Conservation (phyloP, 164 flowering plant species). For the Platanus orientalis region DNA sequence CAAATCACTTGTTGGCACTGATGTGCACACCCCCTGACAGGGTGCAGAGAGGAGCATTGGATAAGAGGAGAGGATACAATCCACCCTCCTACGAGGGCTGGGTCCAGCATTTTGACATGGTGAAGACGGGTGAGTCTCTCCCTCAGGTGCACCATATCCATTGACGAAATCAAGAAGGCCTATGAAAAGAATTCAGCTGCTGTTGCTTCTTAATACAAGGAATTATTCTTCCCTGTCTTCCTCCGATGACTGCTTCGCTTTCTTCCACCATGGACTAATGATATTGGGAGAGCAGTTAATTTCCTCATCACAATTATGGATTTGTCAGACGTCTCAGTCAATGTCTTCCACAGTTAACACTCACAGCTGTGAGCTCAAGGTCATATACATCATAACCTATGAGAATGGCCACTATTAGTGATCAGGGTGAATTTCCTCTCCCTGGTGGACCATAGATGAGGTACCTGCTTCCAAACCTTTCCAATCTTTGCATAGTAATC, state of each 20-base stretch:
- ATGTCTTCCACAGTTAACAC: slow-evolving; percentile 48
- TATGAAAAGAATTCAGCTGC: slow-evolving; percentile 57
- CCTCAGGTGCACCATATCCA: slow-evolving; percentile 73
- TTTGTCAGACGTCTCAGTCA: slow-evolving; percentile 43
- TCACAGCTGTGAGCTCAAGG: slow-evolving; percentile 56
- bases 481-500: slow-evolving; percentile 52
- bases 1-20: no score
- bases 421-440: slow-evolving; percentile 68
- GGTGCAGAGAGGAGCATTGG: no score
- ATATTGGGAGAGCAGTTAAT: slow-evolving; percentile 73
- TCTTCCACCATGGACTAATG: slow-evolving; percentile 46
- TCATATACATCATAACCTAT: slow-evolving; percentile 61
- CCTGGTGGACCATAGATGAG: slow-evolving; percentile 64
- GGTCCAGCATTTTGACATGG: slow-evolving; percentile 53
- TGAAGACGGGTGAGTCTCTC: slow-evolving; percentile 61
- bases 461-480: slow-evolving; percentile 66
- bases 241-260: slow-evolving; percentile 24
- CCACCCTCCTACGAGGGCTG: slow-evolving; percentile 53
- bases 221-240: slow-evolving; percentile 20
- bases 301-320: slow-evolving; percentile 64
- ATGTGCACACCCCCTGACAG: no score
- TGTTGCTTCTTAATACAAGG: slow-evolving; percentile 9
- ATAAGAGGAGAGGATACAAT: no score
- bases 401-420: slow-evolving; percentile 60
- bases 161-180: slow-evolving; percentile 69